Conservation (phyloP, 306 rosid genomes). For the Fragaria vesca region DNA sequence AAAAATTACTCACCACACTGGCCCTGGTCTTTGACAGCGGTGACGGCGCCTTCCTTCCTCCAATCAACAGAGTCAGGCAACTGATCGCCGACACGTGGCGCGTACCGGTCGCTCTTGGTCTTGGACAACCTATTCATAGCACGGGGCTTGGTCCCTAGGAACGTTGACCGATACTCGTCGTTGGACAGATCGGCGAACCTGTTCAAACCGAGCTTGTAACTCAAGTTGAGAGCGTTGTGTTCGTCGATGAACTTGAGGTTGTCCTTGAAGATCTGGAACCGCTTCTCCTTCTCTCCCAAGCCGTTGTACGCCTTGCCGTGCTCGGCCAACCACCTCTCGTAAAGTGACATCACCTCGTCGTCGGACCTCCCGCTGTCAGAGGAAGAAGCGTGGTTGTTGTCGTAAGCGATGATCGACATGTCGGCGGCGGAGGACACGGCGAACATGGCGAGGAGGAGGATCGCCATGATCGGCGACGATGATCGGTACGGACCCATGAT, state of each 20-base stretch:
- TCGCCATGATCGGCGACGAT: slow-evolving; percentile 23
- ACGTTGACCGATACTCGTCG: slow-evolving; percentile 73
- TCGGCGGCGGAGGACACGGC: slow-evolving; percentile 56
- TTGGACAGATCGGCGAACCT: slow-evolving; percentile 90
- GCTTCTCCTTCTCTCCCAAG: slow-evolving; percentile 60
- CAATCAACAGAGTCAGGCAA: slow-evolving; percentile 80
- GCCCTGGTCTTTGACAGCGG: slow-evolving; percentile 76
- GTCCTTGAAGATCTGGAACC: slow-evolving; percentile 86
- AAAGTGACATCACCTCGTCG: slow-evolving; percentile 53
- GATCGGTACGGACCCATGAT: slow-evolving; percentile 51
- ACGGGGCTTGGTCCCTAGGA: slow-evolving; percentile 48
- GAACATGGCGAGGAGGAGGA: slow-evolving; percentile 33
- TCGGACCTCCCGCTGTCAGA: slow-evolving; percentile 45
- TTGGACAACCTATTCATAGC: slow-evolving; percentile 30
- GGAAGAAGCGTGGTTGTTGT: slow-evolving; percentile 33
- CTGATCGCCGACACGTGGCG: slow-evolving; percentile 61
- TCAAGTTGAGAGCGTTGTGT: slow-evolving; percentile 46
- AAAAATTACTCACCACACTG: slow-evolving; percentile 60
- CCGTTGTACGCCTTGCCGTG: slow-evolving; percentile 64
- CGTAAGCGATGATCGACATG: slow-evolving; percentile 71
- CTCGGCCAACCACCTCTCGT: slow-evolving; percentile 68
- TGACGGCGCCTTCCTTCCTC: slow-evolving; percentile 86
- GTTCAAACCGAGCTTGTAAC: slow-evolving; percentile 67
- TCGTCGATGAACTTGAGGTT: slow-evolving; percentile 75
- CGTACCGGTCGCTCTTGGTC: slow-evolving; percentile 46